phyloP scores from a whole-genome alignment of 139 green algal genomes.

The Tetraselmis chui region DNA sequence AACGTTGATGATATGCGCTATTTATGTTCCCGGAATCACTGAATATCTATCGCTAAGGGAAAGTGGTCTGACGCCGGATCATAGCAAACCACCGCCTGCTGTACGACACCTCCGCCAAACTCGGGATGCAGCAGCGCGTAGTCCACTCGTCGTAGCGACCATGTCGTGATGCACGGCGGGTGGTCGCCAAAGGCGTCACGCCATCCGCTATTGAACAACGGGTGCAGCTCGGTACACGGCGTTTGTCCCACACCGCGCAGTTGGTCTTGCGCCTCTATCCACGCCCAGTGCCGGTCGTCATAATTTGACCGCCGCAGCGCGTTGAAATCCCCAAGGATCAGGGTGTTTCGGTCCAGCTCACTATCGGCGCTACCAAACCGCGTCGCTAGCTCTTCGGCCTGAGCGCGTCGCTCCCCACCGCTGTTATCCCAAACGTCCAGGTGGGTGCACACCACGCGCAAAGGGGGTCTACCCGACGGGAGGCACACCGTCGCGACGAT shows the following conservation, averaged over 20 bases:
- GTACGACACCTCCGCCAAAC: no score
- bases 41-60: not conserved
- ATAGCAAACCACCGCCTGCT: not conserved
- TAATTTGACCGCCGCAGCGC: not conserved
- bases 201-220: not conserved
- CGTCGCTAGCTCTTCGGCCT: not conserved
- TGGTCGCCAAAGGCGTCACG: not conserved
- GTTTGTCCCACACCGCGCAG: not conserved
- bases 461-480: not conserved
- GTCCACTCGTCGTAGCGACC: not conserved
- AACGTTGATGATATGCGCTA: no score
- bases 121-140: not conserved
- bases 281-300: not conserved
- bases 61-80: not conserved
- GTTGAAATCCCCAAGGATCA: not conserved
- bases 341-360: not conserved
- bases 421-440: not conserved
- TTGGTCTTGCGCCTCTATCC: not conserved
- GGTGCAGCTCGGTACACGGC: not conserved
- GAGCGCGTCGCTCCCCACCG: not conserved
- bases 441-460: not conserved
- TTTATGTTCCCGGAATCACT: not conserved
- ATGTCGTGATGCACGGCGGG: not conserved
- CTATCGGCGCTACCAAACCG: not conserved
- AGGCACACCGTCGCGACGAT: not conserved